Evolutionary conservation across 768 basidiomycete species (phyloP).

Genomic region (Coprinopsis marcescibilis): DNA sequence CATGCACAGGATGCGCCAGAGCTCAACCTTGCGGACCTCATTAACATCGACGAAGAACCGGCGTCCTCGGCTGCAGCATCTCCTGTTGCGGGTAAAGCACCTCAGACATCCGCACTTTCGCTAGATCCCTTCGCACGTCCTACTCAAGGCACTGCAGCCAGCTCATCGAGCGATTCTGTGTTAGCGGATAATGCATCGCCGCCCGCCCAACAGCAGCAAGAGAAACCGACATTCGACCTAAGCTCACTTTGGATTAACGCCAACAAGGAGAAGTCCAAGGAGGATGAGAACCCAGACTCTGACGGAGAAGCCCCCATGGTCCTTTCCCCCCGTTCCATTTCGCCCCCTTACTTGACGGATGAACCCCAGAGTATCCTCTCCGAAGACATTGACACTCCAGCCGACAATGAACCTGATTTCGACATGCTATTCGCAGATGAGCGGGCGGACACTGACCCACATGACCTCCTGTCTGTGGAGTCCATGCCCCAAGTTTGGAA

Average conservation of each 20-base stretch:
- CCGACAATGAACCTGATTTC: constrained; percentile 74
- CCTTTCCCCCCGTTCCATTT: constrained; percentile 10
- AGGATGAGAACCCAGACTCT: constrained; percentile 6
- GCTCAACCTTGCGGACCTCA: constrained; percentile 67
- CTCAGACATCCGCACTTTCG: constrained; percentile 2
- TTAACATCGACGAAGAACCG: constrained; percentile 69
- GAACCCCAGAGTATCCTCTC: constrained; percentile 38
- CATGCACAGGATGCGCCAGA: constrained; percentile 47
- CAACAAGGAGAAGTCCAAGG: constrained; percentile 20
- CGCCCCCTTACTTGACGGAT: constrained; percentile 16
- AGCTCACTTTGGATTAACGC: constrained; percentile 65
- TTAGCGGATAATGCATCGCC: no score
- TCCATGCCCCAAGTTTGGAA: constrained; percentile 62
- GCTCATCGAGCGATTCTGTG: constrained; percentile 27
- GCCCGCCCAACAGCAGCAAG: constrained; percentile 41
- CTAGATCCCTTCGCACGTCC: constrained; percentile 14
- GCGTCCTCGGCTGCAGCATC: constrained; percentile 8
- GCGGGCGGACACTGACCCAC: constrained; percentile 39
- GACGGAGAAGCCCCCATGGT: constrained; percentile 10
- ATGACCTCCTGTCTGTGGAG: constrained; percentile 41
- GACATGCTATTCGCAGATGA: constrained; percentile 79
- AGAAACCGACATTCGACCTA: constrained; percentile 60
- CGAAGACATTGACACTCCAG: constrained; percentile 33
- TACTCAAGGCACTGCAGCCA: constrained; percentile 14
- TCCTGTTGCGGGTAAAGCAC: constrained; percentile 2